Evolutionary conservation across 2,329 filamentous ascomycete species (phyloP).

Genomic region (Ophiostoma ulmi): DNA sequence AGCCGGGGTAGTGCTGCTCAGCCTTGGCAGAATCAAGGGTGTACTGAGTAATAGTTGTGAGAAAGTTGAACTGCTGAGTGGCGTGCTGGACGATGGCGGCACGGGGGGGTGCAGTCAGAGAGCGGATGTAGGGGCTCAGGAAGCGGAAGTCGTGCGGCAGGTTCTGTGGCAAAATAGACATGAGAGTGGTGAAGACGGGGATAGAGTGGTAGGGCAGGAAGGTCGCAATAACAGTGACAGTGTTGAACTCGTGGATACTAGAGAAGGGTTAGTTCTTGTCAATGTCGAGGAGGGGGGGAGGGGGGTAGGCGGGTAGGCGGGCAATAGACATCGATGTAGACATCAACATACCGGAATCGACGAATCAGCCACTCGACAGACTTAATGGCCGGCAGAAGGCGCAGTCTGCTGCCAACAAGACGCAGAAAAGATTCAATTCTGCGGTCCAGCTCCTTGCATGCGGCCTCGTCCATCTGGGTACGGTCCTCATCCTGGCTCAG

Average conservation of each 20-base stretch:
- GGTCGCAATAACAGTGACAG: constrained; percentile 67
- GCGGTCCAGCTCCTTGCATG: constrained; percentile 75
- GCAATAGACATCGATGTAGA: not conserved
- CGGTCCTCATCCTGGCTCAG: constrained; percentile 88
- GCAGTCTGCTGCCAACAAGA: constrained; percentile 67
- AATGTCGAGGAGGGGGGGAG: not conserved
- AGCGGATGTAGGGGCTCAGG: constrained; percentile 77
- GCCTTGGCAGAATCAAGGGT: constrained; percentile 67
- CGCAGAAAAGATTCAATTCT: constrained; percentile 78
- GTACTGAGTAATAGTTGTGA: constrained; percentile 71
- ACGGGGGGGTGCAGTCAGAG: constrained; percentile 69
- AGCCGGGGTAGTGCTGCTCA: constrained; percentile 67
- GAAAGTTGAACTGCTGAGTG: constrained; percentile 69
- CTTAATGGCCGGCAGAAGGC: constrained; percentile 83
- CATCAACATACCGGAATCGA: constrained; percentile 66
- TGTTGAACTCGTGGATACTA: constrained; percentile 90
- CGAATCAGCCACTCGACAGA: constrained; percentile 92
- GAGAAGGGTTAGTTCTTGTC: not conserved
- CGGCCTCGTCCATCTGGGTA: constrained; percentile 70
- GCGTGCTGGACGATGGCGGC: constrained; percentile 79
- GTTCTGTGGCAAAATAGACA: constrained; percentile 77
- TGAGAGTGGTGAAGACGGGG: constrained; percentile 74
- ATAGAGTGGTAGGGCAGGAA: constrained; percentile 91
- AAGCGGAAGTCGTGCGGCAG: constrained; percentile 76
- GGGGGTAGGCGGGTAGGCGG: not conserved